phyloP scores from a whole-genome alignment of 345 rosid genomes.

The Gossypioides kirkii region DNA sequence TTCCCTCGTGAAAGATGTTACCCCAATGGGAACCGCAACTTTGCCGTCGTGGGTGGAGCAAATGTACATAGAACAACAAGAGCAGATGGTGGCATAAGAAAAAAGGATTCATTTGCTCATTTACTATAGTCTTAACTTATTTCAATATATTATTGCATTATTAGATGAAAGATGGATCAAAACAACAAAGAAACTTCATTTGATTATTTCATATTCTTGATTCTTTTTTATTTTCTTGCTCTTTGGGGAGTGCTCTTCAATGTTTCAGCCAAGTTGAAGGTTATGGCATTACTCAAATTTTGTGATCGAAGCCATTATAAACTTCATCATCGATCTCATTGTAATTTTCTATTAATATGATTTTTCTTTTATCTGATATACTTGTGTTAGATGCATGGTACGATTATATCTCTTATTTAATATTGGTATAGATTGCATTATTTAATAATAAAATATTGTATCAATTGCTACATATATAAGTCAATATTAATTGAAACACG shows the following conservation, averaged over 20 bases:
- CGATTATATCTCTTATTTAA: too few species aligned
- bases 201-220: background rate
- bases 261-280: background rate
- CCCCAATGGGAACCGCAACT: conserved; percentile 31
- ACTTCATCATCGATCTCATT: background rate
- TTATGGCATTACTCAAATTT: background rate
- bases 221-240: background rate
- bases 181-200: background rate
- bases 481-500: too few species aligned
- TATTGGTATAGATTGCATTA: too few species aligned
- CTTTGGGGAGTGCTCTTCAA: background rate
- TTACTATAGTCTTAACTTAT: background rate
- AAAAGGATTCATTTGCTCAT: conserved; percentile 13
- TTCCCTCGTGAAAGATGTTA: conserved; percentile 67
- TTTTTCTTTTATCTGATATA: too few species aligned
- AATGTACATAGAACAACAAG: conserved; percentile 71
- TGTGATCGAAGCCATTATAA: background rate
- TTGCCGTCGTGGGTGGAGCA: conserved; percentile 76
- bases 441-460: too few species aligned
- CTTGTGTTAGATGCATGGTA: too few species aligned
- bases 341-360: too few species aligned
- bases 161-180: background rate
- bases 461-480: too few species aligned
- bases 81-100: conserved; percentile 80
- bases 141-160: conserved; percentile 16